Percentiles rank a stretch among this genome's conserved stretches.
phyloP scores from a whole-genome alignment of 2,329 filamentous ascomycete species.

The Fusarium falciforme region DNA sequence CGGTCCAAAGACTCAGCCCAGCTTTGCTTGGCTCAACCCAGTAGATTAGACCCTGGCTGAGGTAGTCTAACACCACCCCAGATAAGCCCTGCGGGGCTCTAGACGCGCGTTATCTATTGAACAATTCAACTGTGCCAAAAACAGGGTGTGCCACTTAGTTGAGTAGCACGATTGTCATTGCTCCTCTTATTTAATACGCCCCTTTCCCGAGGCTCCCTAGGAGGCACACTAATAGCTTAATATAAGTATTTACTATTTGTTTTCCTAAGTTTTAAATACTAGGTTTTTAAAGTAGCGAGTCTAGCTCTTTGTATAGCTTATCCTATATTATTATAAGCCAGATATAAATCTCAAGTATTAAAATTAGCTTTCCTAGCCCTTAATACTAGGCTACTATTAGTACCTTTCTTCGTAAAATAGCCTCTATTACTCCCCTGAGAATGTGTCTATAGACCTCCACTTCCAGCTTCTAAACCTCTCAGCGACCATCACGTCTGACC shows the following conservation, averaged over 20 bases:
- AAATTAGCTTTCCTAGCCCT: background rate
- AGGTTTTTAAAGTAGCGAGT: too few relatives aligned
- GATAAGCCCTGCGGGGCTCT: background rate
- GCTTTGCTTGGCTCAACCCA: background rate
- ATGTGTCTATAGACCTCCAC: constrained; percentile 5
- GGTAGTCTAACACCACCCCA: background rate
- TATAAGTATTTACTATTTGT: too few relatives aligned
- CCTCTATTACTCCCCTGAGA: background rate
- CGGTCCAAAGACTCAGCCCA: background rate
- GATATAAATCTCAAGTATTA: too few relatives aligned
- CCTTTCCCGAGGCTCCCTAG: too few relatives aligned
- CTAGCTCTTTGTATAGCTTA: too few relatives aligned
- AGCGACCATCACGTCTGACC: background rate
- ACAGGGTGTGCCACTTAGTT: too few relatives aligned
- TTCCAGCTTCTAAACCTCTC: background rate
- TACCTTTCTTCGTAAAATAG: background rate
- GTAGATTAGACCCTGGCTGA: background rate
- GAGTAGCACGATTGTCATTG: too few relatives aligned
- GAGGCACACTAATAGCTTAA: too few relatives aligned
- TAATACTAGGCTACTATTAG: background rate
- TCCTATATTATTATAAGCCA: too few relatives aligned
- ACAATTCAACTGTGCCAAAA: too few relatives aligned
- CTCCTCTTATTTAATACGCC: too few relatives aligned
- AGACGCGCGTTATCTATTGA: background rate
- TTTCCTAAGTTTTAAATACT: too few relatives aligned